A percentile compares a stretch with the other conserved stretches of the same genome.
Conservation (phyloP, 192 early-diverging fungal species). For the Mortierella antarctica region DNA sequence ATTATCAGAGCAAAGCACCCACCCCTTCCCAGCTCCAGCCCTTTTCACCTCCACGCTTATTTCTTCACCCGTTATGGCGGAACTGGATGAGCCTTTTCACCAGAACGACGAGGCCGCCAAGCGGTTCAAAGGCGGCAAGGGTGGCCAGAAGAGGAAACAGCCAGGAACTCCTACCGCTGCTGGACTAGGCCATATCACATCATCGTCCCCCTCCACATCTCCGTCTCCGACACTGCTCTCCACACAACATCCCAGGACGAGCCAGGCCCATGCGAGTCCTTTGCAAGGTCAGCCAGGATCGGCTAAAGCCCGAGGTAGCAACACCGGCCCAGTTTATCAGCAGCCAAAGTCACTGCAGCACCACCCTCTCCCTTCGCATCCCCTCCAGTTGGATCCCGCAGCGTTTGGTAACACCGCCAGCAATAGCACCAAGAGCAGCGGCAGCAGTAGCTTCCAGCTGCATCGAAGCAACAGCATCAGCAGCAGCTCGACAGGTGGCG, state of each 20-base stretch:
- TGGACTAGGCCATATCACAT: not conserved
- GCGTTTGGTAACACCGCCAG: not conserved
- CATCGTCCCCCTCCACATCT: not conserved
- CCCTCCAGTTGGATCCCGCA: conserved; percentile 12
- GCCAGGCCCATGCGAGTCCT: not conserved
- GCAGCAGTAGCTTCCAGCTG: conserved; percentile 2
- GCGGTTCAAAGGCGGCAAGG: conserved; percentile 18
- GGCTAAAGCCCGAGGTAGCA: not conserved
- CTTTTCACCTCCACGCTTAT: not conserved
- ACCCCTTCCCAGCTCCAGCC: not conserved
- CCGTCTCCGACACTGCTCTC: not conserved
- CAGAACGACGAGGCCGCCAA: conserved; percentile 35
- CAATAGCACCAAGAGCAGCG: conserved; percentile 3
- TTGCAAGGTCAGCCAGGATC: too few species aligned
- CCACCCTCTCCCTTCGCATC: conserved; percentile 29
- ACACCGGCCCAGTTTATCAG: conserved; percentile 22
- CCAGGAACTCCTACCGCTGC: not conserved
- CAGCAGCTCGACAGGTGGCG: conserved; percentile 4
- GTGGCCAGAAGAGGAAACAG: conserved; percentile 32
- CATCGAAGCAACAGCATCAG: conserved; percentile 10
- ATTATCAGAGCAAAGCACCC: too few species aligned
- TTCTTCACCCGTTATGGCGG: conserved; percentile 15
- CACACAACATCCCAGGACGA: not conserved
- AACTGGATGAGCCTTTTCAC: conserved; percentile 24
- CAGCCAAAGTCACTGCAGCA: conserved; percentile 40